Evolutionary conservation across 2,329 filamentous ascomycete species (phyloP), one percentile per base, ranked within the genome.

Genomic region (Aspergillus pseudotamarii): DNA sequence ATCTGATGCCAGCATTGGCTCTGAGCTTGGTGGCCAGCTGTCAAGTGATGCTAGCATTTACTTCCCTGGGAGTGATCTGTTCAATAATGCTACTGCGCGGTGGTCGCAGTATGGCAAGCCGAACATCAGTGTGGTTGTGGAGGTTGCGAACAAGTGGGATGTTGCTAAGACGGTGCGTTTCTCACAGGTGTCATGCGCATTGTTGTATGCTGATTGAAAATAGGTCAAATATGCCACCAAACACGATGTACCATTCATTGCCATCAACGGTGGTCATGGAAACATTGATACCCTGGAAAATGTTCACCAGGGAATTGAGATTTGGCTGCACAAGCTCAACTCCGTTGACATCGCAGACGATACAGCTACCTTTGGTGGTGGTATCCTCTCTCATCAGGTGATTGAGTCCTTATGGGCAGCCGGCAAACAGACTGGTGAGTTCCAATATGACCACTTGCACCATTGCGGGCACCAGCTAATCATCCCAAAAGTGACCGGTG

Each of bases 361-460:
- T 26, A 82, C 80, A 0, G 85, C 76, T 19, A 84, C 72, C 0
- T 73, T 86, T 57, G 81, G 78, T 4, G 85, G 84, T 21, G 85
- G 85, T 1, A 76, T 78, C 4, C 72, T 76, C 41, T 80, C 80
- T 16, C 82, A 82, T 61, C 68, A 75, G 1, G 72, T 87, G 50
- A 82, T 76, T 0, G 79, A 85, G 56, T 70, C 75, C 0, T 79
- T 87, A 6, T 87, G 83, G 83, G 76, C 69, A 1, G 77, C 76
- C 0, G 81, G 80, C 23, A 86, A 85, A 68, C 82, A 85, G 70
- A 83, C 64, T 75, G 82, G 66, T 66, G 45, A 53, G 64, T 34
- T 21, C 3, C 14, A 6, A 26, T 8, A 48, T 48, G 21, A 26
- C 28, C 4, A 26, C 9, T n/a, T 12, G 10, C 19, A 4, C 14